Evolutionary conservation across 148 eudicot species (phyloP).

Genomic region (Dysphania ambrosioides): DNA sequence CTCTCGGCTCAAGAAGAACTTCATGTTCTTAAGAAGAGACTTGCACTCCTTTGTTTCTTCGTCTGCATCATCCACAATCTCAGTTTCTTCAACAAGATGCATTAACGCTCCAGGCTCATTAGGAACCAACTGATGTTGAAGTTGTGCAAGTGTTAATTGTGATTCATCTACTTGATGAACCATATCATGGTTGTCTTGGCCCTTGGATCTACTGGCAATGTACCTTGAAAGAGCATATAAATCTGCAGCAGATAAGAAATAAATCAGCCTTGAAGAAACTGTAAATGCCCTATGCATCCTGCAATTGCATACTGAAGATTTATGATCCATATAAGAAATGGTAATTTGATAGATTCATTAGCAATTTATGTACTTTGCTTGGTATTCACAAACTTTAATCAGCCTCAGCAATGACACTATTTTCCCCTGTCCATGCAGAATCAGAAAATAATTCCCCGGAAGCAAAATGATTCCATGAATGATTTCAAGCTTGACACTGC

Average conservation of each 20-base stretch:
- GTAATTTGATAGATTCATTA: background rate
- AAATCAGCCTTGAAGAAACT: background rate
- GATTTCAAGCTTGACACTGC: background rate
- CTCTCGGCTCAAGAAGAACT: conserved; percentile 91
- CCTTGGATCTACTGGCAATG: conserved; percentile 48
- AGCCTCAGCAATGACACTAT: background rate
- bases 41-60: conserved; percentile 73
- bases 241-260: conserved; percentile 44
- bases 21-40: conserved; percentile 66
- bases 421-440: background rate
- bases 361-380: background rate
- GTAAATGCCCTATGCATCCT: background rate
- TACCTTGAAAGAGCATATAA: conserved; percentile 77
- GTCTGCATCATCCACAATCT: conserved; percentile 63
- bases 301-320: background rate
- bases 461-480: background rate
- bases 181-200: conserved; percentile 25
- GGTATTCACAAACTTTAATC: background rate
- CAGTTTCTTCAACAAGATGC: conserved; percentile 73
- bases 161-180: conserved; percentile 49
- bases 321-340: background rate
- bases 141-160: conserved; percentile 83
- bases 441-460: background rate
- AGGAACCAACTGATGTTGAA: conserved; percentile 85
- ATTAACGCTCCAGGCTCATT: conserved; percentile 76